Evolutionary conservation across 306 rosid genomes (phyloP).

Genomic region (Fragaria iinumae): DNA sequence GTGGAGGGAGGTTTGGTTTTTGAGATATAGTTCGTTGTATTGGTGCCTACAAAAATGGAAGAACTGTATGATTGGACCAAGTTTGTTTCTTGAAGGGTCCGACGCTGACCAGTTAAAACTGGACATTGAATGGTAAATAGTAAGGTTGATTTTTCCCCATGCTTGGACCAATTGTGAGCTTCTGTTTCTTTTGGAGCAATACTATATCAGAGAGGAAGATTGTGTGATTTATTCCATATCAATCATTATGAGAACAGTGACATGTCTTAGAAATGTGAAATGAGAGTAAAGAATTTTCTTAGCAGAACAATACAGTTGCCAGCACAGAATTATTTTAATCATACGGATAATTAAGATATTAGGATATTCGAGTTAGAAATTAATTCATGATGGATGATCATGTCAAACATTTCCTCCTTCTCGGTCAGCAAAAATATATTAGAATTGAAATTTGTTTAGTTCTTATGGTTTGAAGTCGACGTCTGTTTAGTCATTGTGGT

Average conservation of each 20-base stretch:
- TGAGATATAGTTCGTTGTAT: not conserved
- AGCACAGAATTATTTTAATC: too few species aligned
- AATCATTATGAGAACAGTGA: not conserved
- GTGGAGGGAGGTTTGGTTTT: not conserved
- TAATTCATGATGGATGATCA: too few species aligned
- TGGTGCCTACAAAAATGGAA: slow-evolving; percentile 16
- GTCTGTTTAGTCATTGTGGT: too few species aligned
- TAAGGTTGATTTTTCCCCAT: not conserved
- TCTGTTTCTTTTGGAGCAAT: not conserved
- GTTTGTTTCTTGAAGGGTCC: not conserved
- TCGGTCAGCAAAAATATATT: too few species aligned
- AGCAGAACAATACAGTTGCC: too few species aligned
- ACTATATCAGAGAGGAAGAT: not conserved
- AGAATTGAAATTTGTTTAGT: too few species aligned
- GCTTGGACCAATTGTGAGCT: not conserved
- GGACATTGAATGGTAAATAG: not conserved
- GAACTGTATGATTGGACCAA: slow-evolving; percentile 6
- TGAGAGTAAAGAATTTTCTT: too few species aligned
- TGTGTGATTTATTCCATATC: not conserved
- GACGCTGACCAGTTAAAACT: not conserved
- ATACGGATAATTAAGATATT: too few species aligned
- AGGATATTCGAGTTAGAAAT: too few species aligned
- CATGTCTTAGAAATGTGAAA: not conserved
- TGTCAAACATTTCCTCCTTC: too few species aligned
- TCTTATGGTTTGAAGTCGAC: too few species aligned